phyloP scores from a whole-genome alignment of 148 eudicot genomes.

The Silene conica region DNA sequence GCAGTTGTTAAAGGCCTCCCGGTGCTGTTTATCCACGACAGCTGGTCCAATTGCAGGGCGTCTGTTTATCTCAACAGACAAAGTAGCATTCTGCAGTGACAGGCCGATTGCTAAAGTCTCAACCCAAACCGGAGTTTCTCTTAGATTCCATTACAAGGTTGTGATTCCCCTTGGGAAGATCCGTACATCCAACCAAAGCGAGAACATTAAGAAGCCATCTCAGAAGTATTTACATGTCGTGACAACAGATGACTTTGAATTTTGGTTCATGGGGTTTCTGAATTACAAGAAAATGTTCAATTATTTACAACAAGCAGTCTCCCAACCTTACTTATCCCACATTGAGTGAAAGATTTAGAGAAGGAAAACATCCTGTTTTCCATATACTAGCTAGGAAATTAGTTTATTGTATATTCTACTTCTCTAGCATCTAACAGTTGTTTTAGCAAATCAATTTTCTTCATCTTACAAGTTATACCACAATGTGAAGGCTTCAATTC shows the following conservation, averaged over 20 bases:
- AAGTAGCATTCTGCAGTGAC: slow-evolving; percentile 17
- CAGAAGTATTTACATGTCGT: slow-evolving; percentile 36
- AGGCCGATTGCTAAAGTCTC: background rate
- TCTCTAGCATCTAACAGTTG: background rate
- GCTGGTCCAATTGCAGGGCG: slow-evolving; percentile 23
- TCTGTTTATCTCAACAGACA: slow-evolving; percentile 13
- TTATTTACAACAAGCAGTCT: slow-evolving; percentile 23
- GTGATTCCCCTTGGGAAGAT: slow-evolving; percentile 41
- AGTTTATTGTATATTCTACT: background rate
- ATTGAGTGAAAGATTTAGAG: background rate
- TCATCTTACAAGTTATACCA: background rate
- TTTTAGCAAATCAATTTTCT: background rate
- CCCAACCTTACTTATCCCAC: background rate
- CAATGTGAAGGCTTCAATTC: too few species aligned
- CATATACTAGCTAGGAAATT: background rate
- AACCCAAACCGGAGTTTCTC: slow-evolving; percentile 8
- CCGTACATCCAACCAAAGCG: slow-evolving; percentile 25
- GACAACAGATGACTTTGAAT: slow-evolving; percentile 33
- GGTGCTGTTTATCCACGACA: slow-evolving; percentile 18
- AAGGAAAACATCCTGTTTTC: background rate
- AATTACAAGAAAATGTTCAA: slow-evolving; percentile 27
- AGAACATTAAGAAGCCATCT: slow-evolving; percentile 30
- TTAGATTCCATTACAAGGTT: slow-evolving; percentile 23
- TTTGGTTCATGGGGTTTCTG: slow-evolving; percentile 46
- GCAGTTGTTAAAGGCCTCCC: slow-evolving; percentile 17